These are phyloP conservation scores for Cadophora sp. DNA, from an alignment of 2,329 filamentous ascomycete species.

Conservation along the genomic window DNA sequence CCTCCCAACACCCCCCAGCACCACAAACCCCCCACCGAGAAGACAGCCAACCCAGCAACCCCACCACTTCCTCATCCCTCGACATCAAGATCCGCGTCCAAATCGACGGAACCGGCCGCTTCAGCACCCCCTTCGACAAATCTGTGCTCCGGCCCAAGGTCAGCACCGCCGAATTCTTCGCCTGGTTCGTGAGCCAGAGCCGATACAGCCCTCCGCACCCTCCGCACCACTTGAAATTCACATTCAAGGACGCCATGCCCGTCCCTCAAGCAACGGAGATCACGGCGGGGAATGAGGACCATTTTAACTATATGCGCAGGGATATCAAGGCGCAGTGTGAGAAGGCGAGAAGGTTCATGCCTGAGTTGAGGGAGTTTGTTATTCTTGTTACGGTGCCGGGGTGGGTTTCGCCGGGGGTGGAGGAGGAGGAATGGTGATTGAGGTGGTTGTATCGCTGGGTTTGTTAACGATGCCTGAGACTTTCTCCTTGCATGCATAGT, in stretches of 20 bases:
- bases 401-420: slow-evolving; percentile 8
- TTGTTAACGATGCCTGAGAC: no score
- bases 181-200: slow-evolving; percentile 22
- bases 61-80: background rate
- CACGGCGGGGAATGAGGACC: slow-evolving; percentile 22
- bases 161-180: slow-evolving; percentile 21
- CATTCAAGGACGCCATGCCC: slow-evolving; percentile 30
- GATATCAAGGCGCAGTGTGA: slow-evolving; percentile 25
- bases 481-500: no score
- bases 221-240: slow-evolving; percentile 16
- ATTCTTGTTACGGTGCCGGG: slow-evolving; percentile 24
- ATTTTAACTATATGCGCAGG: slow-evolving; percentile 26
- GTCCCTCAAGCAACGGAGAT: slow-evolving; percentile 16
- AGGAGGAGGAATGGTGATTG: slow-evolving; percentile 22
- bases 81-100: slow-evolving; percentile 27
- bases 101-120: slow-evolving; percentile 9
- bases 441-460: background rate
- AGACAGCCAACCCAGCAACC: background rate
- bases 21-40: background rate
- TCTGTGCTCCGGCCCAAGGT: slow-evolving; percentile 23
- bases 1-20: background rate
- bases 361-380: slow-evolving; percentile 25
- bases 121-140: slow-evolving; percentile 21
- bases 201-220: background rate
- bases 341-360: slow-evolving; percentile 21